Evolutionary conservation across 495 filamentous ascomycete species (phyloP).

Genomic region (Penicillium cosmopolitanum): DNA sequence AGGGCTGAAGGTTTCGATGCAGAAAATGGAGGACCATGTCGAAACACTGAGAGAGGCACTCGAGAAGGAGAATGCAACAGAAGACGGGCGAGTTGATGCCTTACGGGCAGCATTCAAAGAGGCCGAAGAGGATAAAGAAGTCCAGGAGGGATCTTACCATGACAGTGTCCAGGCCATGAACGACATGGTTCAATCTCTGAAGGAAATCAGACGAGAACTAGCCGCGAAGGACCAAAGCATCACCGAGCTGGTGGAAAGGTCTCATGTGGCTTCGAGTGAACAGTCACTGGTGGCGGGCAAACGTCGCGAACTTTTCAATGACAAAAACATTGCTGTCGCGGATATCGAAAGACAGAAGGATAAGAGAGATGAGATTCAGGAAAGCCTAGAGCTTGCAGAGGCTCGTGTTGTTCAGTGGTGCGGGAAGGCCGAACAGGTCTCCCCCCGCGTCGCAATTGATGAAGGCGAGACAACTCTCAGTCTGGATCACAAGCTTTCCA

Average conservation of each 20-base stretch:
- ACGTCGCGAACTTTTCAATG: slow-evolving; percentile 56
- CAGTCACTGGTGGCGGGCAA: slow-evolving; percentile 49
- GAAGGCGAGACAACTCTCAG: slow-evolving; percentile 65
- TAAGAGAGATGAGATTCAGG: slow-evolving; percentile 48
- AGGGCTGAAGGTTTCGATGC: slow-evolving; percentile 56
- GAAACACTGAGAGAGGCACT: slow-evolving; percentile 63
- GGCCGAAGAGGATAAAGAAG: slow-evolving; percentile 50
- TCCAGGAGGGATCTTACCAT: slow-evolving; percentile 51
- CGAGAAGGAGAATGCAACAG: slow-evolving; percentile 55
- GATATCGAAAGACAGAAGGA: slow-evolving; percentile 51
- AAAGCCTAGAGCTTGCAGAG: slow-evolving; percentile 48
- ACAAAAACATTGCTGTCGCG: slow-evolving; percentile 69
- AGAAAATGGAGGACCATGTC: slow-evolving; percentile 60
- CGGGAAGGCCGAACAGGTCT: slow-evolving; percentile 60
- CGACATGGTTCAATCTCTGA: slow-evolving; percentile 47
- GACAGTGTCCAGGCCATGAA: slow-evolving; percentile 58
- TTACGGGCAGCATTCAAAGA: slow-evolving; percentile 58
- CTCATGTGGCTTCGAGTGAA: slow-evolving; percentile 64
- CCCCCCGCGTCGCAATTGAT: slow-evolving; percentile 65
- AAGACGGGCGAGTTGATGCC: slow-evolving; percentile 64
- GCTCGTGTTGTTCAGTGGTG: slow-evolving; percentile 56
- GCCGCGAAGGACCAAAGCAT: slow-evolving; percentile 45
- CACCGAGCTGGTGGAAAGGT: slow-evolving; percentile 39
- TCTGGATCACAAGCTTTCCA: slow-evolving; percentile 66
- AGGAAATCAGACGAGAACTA: slow-evolving; percentile 44